Evolutionary conservation across 257 asterid genomes (phyloP).

Genomic region (Solanum gandarillasii): DNA sequence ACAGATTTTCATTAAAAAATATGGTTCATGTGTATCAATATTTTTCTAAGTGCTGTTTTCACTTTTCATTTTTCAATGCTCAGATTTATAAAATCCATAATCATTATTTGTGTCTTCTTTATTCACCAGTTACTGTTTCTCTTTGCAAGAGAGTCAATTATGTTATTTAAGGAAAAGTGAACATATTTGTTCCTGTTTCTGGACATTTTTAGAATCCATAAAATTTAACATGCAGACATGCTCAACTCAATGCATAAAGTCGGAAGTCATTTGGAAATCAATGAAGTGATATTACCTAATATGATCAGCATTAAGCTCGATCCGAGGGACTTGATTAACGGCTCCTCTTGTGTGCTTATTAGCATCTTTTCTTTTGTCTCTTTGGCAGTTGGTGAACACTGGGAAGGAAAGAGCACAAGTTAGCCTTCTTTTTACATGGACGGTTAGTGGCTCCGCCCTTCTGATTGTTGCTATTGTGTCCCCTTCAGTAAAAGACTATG

Average conservation of each 20-base stretch:
- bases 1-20: neutral
- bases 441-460: slow-evolving; percentile 44
- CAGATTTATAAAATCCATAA: neutral
- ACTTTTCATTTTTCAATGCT: neutral
- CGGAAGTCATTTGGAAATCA: neutral
- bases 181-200: neutral
- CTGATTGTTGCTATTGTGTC: neutral
- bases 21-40: neutral
- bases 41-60: neutral
- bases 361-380: neutral
- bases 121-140: neutral
- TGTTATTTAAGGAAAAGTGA: neutral
- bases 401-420: slow-evolving; percentile 99
- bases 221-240: neutral
- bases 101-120: neutral
- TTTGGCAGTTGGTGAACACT: slow-evolving; percentile 81
- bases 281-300: neutral
- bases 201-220: neutral
- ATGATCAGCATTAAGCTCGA: neutral
- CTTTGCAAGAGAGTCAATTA: neutral
- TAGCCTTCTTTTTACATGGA: slow-evolving; percentile 96
- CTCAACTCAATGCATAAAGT: neutral
- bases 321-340: neutral
- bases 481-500: neutral
- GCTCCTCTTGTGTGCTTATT: slow-evolving; percentile 6